Evolutionary conservation across 73 alveolate species (phyloP), one percentile per base, ranked within the genome.

Genomic region (Effrenium voratum): DNA sequence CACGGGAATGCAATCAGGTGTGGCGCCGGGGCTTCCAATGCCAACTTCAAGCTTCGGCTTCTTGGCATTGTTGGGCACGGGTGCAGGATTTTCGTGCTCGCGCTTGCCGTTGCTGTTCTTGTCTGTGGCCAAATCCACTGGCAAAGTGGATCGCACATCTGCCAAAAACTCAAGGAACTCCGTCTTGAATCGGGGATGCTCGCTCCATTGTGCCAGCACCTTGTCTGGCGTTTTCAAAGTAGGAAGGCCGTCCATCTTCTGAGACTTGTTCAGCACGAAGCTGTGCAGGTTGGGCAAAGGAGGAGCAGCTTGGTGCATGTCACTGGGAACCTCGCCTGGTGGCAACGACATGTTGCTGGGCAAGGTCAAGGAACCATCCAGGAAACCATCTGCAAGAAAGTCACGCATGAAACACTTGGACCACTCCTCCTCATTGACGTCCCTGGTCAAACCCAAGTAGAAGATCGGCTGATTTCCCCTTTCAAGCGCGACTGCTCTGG

Each of bases 151-250:
- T 26, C 87, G 57, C 2, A 60, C 87, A 1, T 44, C 60, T 16
- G 36, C 26, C 41, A 76, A 5, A 41, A 76, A 13, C 45, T 76
- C 63, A 10, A 5, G 26, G 49, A 76, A 76, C 60, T 76, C 87
- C 26, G 82, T 3, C 47, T 60, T 38, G 26, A 44, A 76, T 12
- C 38, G 5, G 15, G 60, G 43, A 43, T 44, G 57, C 12, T 76
- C 87, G 1, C 41, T 12, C 87, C 87, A 76, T 5, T 59, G 8
- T 13, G 87, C 60, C 19, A 76, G 63, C 36, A 76, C 8, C 87
- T 41, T 36, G 87, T 76, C 87, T 3, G 87, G 87, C 57, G 87
- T 43, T 60, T 76, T 76, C 63, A 76, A 24, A 5, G 87, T 76
- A 15, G 38, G 41, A 19, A 76, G 38, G 63, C 87, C 87, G 24